Evolutionary conservation across 2,329 filamentous ascomycete genomes (phyloP).

Genomic region (Madurella fahalii): DNA sequence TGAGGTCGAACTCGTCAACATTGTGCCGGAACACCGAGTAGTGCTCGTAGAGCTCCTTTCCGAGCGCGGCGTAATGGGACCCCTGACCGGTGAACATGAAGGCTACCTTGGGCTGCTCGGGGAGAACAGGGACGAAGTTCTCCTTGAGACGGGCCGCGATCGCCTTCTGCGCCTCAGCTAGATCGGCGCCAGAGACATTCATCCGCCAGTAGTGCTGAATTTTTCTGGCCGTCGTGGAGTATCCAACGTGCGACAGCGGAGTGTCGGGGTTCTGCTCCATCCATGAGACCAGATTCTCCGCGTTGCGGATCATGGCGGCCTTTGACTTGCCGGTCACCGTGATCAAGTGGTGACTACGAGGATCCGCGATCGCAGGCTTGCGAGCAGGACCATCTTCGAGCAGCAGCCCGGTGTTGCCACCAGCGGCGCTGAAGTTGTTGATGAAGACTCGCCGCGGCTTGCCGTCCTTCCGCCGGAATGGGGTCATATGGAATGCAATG

Average conservation of each 20-base stretch:
- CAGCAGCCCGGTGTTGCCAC: slow-evolving; percentile 65
- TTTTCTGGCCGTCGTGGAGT: slow-evolving; percentile 63
- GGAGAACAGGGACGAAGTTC: slow-evolving; percentile 41
- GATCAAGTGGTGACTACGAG: slow-evolving; percentile 55
- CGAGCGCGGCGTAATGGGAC: slow-evolving; percentile 49
- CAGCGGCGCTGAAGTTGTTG: slow-evolving; percentile 69
- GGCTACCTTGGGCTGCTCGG: slow-evolving; percentile 44
- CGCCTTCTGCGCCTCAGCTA: slow-evolving; percentile 40
- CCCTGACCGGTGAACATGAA: slow-evolving; percentile 57
- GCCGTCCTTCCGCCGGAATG: slow-evolving; percentile 46
- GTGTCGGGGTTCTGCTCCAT: slow-evolving; percentile 50
- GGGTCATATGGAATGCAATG: slow-evolving; percentile 52
- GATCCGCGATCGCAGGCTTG: slow-evolving; percentile 38
- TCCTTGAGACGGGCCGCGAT: slow-evolving; percentile 41
- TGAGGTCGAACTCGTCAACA: slow-evolving; percentile 54
- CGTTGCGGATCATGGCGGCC: slow-evolving; percentile 55
- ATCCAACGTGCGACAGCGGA: slow-evolving; percentile 56
- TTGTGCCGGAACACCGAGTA: slow-evolving; percentile 46
- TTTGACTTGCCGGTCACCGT: slow-evolving; percentile 55
- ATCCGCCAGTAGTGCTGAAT: slow-evolving; percentile 58
- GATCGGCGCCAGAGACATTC: slow-evolving; percentile 41
- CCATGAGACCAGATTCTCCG: slow-evolving; percentile 50
- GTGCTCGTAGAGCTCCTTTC: slow-evolving; percentile 47
- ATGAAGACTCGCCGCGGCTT: slow-evolving; percentile 49
- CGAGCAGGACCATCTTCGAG: slow-evolving; percentile 56